phyloP scores from a whole-genome alignment of 352 stramenopile species.

The Pythium coloratum region DNA sequence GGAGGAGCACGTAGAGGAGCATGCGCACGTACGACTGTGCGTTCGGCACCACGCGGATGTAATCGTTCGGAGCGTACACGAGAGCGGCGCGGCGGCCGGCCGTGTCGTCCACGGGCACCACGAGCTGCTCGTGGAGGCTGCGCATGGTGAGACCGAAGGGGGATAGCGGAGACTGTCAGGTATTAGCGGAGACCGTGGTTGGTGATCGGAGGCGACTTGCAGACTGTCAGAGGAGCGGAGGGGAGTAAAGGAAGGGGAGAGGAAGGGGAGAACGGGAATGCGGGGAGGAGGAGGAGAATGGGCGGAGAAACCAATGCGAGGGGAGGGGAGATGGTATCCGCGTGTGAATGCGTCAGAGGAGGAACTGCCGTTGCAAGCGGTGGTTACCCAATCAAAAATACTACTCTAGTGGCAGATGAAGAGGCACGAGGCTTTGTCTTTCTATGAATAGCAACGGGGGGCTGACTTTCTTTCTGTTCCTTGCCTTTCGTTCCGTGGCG shows the following conservation, averaged over 20 bases:
- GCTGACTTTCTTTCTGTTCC: too few relatives aligned
- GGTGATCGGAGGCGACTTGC: neutral
- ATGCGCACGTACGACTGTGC: conserved; percentile 34
- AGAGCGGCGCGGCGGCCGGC: conserved; percentile 36
- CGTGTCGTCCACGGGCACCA: conserved; percentile 46
- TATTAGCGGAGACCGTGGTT: neutral
- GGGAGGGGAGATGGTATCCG: neutral
- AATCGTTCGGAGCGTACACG: conserved; percentile 46
- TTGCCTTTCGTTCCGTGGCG: too few relatives aligned
- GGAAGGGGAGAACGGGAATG: neutral
- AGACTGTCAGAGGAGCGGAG: neutral
- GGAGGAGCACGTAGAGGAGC: conserved; percentile 38
- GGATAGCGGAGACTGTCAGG: neutral
- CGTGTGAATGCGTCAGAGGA: neutral
- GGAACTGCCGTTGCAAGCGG: too few relatives aligned
- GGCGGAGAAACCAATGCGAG: too few relatives aligned
- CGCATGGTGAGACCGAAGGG: conserved; percentile 28
- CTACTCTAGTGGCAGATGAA: too few relatives aligned
- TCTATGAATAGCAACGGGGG: too few relatives aligned
- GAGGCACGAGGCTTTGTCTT: too few relatives aligned
- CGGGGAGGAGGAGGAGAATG: too few relatives aligned
- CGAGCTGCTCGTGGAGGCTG: conserved; percentile 44
- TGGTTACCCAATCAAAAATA: too few relatives aligned
- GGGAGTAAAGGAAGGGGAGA: neutral
- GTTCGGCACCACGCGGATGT: conserved; percentile 40